These are phyloP conservation scores for Rhodotorula paludigena DNA, from an alignment of 768 basidiomycete species.

Conservation along the genomic window DNA sequence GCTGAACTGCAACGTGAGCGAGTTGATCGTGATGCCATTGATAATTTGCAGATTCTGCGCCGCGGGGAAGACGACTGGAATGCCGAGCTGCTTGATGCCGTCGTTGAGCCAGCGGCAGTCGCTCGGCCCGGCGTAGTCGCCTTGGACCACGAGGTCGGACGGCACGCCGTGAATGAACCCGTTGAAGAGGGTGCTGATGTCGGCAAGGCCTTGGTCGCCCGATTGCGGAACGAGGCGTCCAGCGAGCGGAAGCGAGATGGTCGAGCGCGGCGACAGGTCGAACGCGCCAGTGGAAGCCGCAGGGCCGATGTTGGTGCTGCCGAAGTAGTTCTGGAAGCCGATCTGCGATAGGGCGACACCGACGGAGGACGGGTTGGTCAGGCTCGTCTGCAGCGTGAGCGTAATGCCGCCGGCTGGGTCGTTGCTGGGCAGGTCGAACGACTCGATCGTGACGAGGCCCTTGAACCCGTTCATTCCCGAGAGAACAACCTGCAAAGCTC, in stretches of 20 bases:
- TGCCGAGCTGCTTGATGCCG: slow-evolving; percentile 61
- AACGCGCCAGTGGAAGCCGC: slow-evolving; percentile 55
- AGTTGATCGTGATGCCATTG: slow-evolving; percentile 59
- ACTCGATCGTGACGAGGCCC: slow-evolving; percentile 59
- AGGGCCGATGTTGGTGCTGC: slow-evolving; percentile 55
- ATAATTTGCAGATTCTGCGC: slow-evolving; percentile 56
- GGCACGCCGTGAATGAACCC: slow-evolving; percentile 53
- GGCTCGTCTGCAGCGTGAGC: slow-evolving; percentile 59
- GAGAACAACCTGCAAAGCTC: slow-evolving; percentile 53
- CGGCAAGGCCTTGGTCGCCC: slow-evolving; percentile 52
- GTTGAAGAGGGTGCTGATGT: slow-evolving; percentile 65
- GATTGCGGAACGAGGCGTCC: slow-evolving; percentile 65
- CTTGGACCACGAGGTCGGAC: slow-evolving; percentile 20
- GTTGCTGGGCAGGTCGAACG: slow-evolving; percentile 65
- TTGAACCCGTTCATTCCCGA: slow-evolving; percentile 68
- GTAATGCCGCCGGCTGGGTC: slow-evolving; percentile 69
- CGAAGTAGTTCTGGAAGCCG: slow-evolving; percentile 59
- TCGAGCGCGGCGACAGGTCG: slow-evolving; percentile 57
- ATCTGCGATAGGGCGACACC: slow-evolving; percentile 62
- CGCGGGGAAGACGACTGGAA: slow-evolving; percentile 60
- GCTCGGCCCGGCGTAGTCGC: slow-evolving; percentile 46
- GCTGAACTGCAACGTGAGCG: slow-evolving; percentile 56
- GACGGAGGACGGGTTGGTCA: slow-evolving; percentile 70
- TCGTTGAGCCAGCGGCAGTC: slow-evolving; percentile 65
- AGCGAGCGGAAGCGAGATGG: slow-evolving; percentile 55